Percentiles rank a stretch among this genome's conserved stretches.
Conservation (phyloP, 345 rosid species). For the Viola odorata region DNA sequence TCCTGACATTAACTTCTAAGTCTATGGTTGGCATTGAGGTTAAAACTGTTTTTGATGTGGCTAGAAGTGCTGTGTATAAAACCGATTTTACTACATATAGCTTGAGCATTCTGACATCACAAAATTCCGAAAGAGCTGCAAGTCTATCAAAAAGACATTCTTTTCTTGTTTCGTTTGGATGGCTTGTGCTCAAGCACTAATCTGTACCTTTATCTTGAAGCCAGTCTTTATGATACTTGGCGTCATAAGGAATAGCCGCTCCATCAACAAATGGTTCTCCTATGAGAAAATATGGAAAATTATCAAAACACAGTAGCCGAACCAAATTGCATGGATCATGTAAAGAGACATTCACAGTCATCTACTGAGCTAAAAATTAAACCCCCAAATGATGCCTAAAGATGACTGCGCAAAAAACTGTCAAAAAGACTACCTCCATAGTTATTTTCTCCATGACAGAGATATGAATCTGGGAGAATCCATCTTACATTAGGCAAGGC, state of each 20-base stretch:
- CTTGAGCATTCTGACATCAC: no score
- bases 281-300: not conserved
- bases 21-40: no score
- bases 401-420: not conserved
- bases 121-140: no score
- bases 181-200: not conserved
- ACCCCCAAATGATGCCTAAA: not conserved
- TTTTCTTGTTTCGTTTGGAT: not conserved
- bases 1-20: no score
- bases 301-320: not conserved
- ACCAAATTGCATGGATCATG: not conserved
- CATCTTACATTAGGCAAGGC: constrained; percentile 40
- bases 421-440: constrained; percentile 32
- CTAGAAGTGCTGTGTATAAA: no score
- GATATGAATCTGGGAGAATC: constrained; percentile 39
- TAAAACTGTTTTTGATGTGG: no score
- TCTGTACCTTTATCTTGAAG: not conserved
- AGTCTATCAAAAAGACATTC: not conserved
- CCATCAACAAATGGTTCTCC: not conserved
- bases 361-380: not conserved
- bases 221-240: not conserved
- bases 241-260: not conserved
- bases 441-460: constrained; percentile 20
- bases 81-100: no score
- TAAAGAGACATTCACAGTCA: not conserved